Percentiles rank a stretch among this genome's conserved stretches.
Conservation (phyloP, 2,329 filamentous ascomycete genomes). For the Fusarium sp. region DNA sequence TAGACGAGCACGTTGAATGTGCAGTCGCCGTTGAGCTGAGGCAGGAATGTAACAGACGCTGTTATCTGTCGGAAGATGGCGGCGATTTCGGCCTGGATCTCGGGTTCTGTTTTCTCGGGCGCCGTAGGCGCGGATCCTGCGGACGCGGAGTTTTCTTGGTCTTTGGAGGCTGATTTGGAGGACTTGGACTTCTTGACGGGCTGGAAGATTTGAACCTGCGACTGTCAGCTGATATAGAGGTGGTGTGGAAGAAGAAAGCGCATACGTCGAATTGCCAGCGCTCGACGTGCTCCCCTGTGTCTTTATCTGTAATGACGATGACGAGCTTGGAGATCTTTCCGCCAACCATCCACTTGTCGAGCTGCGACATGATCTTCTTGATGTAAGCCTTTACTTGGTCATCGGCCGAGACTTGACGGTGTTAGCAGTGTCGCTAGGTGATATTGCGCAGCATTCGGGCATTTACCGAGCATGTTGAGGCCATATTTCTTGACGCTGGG, state of each 20-base stretch:
- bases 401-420: slow-evolving; percentile 80
- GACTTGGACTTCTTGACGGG: slow-evolving; percentile 56
- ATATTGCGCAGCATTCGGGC: too few species aligned
- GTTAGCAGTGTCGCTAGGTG: slow-evolving; percentile 12
- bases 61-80: slow-evolving; percentile 98
- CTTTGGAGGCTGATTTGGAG: slow-evolving; percentile 63
- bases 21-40: slow-evolving; percentile 89
- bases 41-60: slow-evolving; percentile 95
- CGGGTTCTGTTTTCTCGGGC: slow-evolving; percentile 86
- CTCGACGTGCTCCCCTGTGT: slow-evolving; percentile 95
- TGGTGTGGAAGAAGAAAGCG: not conserved
- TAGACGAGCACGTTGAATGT: slow-evolving; percentile 99
- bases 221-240: slow-evolving; percentile 12
- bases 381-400: slow-evolving; percentile 99
- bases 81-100: slow-evolving; percentile 96
- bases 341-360: slow-evolving; percentile 97
- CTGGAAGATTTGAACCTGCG: slow-evolving; percentile 34
- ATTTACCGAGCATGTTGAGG: slow-evolving; percentile 89
- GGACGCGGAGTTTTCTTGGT: slow-evolving; percentile 78
- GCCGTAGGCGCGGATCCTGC: slow-evolving; percentile 47
- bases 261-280: slow-evolving; percentile 96
- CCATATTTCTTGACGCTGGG: slow-evolving; percentile 94
- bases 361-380: slow-evolving; percentile 98
- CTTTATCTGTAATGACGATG: slow-evolving; percentile 96
- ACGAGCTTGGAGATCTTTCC: slow-evolving; percentile 98